Evolutionary conservation across 768 basidiomycete genomes (phyloP).

Genomic region (Leccinum pellstonianum): DNA sequence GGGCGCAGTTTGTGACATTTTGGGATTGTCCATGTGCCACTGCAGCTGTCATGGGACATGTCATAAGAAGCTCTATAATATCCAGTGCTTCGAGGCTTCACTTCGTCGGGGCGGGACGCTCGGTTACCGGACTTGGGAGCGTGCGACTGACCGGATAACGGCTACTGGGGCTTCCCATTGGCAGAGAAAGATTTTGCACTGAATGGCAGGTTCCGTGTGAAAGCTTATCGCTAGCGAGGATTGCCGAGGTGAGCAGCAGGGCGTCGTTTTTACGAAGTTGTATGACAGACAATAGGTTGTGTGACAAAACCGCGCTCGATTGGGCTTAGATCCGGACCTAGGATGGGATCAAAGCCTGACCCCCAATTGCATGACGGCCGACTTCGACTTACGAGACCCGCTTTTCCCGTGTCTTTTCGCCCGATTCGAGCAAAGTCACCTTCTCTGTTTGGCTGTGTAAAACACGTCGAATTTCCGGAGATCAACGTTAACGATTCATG

Average conservation of each 20-base stretch:
- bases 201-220: neutral
- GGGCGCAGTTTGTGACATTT: constrained; percentile 8
- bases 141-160: constrained; percentile 24
- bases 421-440: constrained; percentile 16
- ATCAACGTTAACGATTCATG: constrained; percentile 30
- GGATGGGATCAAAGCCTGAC: constrained; percentile 21
- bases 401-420: constrained; percentile 35
- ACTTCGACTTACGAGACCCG: constrained; percentile 39
- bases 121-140: constrained; percentile 21
- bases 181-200: neutral
- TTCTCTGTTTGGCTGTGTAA: constrained; percentile 24
- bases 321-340: constrained; percentile 16
- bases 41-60: constrained; percentile 7
- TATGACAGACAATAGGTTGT: constrained; percentile 4
- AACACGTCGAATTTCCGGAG: constrained; percentile 28
- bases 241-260: neutral
- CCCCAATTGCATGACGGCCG: constrained; percentile 26
- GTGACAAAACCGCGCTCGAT: constrained; percentile 8
- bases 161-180: constrained; percentile 15
- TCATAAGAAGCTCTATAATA: constrained; percentile 7
- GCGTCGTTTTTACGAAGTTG: neutral
- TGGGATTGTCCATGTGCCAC: constrained; percentile 5
- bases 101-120: constrained; percentile 10
- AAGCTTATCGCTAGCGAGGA: neutral
- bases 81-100: constrained; percentile 17